Evolutionary conservation across 306 rosid genomes (phyloP).

Genomic region (Trichosanthes truncata): DNA sequence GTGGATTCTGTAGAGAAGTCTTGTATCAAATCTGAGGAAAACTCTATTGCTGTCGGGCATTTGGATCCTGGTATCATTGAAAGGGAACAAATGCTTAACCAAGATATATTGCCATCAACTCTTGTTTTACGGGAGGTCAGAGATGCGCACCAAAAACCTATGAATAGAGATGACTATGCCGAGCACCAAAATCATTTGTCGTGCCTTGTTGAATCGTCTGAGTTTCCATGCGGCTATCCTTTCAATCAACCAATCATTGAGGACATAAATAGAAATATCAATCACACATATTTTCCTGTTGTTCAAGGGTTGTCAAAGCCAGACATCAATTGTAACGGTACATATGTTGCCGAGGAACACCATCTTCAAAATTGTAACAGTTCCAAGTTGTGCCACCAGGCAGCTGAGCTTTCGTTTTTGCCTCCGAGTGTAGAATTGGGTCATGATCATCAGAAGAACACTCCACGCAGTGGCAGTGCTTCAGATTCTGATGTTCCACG

Average conservation of each 20-base stretch:
- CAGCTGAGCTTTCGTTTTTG: constrained; percentile 34
- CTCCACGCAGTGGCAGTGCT: constrained; percentile 21
- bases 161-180: neutral
- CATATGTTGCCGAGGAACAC: constrained; percentile 4
- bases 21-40: constrained; percentile 17
- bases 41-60: constrained; percentile 23
- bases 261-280: constrained; percentile 39
- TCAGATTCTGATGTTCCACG: constrained; percentile 52
- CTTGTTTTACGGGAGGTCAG: constrained; percentile 30
- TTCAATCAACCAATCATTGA: constrained; percentile 28
- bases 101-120: constrained; percentile 40
- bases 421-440: constrained; percentile 31
- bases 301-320: constrained; percentile 13
- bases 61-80: constrained; percentile 26
- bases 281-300: constrained; percentile 25
- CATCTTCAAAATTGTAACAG: constrained; percentile 20
- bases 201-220: constrained; percentile 24
- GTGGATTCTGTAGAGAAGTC: constrained; percentile 28
- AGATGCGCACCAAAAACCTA: constrained; percentile 16
- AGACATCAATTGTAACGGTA: constrained; percentile 14
- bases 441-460: constrained; percentile 23
- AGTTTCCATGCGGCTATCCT: constrained; percentile 44
- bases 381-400: constrained; percentile 20
- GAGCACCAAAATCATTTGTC: constrained; percentile 18
- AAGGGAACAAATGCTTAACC: constrained; percentile 30